Evolutionary conservation across 768 basidiomycete genomes (phyloP).

Genomic region (Cystofilobasidium macerans): DNA sequence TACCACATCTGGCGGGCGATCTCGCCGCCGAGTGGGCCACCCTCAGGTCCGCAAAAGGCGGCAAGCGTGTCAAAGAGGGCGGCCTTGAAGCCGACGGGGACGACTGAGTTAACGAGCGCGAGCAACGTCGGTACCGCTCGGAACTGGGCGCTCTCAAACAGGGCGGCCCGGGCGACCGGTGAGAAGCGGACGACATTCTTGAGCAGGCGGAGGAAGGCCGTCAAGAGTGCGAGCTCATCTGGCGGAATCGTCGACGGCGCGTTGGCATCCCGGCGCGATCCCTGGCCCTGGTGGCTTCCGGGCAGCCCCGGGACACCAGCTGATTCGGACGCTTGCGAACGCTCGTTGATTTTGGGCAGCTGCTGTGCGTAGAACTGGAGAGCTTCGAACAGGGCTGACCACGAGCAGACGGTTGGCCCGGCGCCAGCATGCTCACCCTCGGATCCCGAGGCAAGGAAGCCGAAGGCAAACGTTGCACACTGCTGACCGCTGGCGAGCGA

Average conservation of each 20-base stretch:
- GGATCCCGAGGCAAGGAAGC: constrained; percentile 70
- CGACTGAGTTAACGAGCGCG: constrained; percentile 60
- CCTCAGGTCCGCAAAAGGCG: constrained; percentile 73
- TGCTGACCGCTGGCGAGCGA: constrained; percentile 73
- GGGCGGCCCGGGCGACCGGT: constrained; percentile 62
- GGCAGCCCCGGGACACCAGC: background rate
- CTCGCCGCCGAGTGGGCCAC: constrained; percentile 56
- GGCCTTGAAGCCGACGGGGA: constrained; percentile 86
- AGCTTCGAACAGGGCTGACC: constrained; percentile 62
- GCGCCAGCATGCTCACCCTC: constrained; percentile 31
- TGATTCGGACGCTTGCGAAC: background rate
- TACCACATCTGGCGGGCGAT: constrained; percentile 74
- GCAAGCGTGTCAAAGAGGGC: constrained; percentile 68
- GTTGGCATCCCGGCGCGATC: constrained; percentile 14
- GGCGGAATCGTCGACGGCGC: constrained; percentile 42
- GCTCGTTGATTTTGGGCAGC: constrained; percentile 43
- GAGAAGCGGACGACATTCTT: constrained; percentile 65
- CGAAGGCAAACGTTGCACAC: constrained; percentile 76
- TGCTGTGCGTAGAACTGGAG: constrained; percentile 62
- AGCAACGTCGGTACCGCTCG: constrained; percentile 70
- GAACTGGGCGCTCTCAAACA: constrained; percentile 65
- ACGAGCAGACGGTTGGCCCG: constrained; percentile 53
- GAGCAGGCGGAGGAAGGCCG: constrained; percentile 68
- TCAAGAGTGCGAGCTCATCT: constrained; percentile 66
- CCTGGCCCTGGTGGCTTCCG: background rate